These are phyloP conservation scores for Leccinum ochraceum DNA, from an alignment of 768 basidiomycete genomes.

Conservation along the genomic window DNA sequence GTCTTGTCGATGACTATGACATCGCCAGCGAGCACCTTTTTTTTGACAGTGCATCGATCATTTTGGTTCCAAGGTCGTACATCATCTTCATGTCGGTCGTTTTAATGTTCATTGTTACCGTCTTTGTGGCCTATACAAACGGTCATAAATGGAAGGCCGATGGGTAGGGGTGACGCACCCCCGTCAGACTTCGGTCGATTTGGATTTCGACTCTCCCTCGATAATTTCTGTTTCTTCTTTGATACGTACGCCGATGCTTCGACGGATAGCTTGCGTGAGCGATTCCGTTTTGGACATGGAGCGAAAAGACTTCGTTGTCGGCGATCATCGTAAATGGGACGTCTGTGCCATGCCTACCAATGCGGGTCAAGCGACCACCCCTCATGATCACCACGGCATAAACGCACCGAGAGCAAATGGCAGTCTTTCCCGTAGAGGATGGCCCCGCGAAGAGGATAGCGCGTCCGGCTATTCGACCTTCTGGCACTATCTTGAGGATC, in stretches of 20 bases:
- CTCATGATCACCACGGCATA: neutral
- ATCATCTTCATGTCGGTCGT: slow-evolving; percentile 99
- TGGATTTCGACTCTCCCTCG: slow-evolving; percentile 99
- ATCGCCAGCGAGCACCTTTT: slow-evolving; percentile 94
- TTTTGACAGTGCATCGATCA: slow-evolving; percentile 97
- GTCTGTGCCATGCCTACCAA: slow-evolving; percentile 87
- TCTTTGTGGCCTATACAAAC: slow-evolving; percentile 76
- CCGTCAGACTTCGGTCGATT: slow-evolving; percentile 95
- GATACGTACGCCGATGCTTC: slow-evolving; percentile 96
- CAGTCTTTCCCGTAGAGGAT: slow-evolving; percentile 96
- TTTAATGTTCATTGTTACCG: slow-evolving; percentile 84
- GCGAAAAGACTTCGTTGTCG: slow-evolving; percentile 95
- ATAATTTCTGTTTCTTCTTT: slow-evolving; percentile 98
- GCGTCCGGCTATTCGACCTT: slow-evolving; percentile 91
- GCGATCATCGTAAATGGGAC: slow-evolving; percentile 99
- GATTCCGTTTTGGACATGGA: slow-evolving; percentile 99
- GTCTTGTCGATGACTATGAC: slow-evolving; percentile 97
- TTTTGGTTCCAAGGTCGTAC: slow-evolving; percentile 97
- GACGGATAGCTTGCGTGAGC: slow-evolving; percentile 91
- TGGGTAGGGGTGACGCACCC: slow-evolving; percentile 51
- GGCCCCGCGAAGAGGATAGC: slow-evolving; percentile 98
- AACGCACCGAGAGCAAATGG: slow-evolving; percentile 81
- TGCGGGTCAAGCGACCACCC: neutral
- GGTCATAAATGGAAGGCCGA: neutral
- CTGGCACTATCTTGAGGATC: slow-evolving; percentile 97